Evolutionary conservation across 108 stramenopile species (phyloP).

Genomic region (Conticribra guillardii): DNA sequence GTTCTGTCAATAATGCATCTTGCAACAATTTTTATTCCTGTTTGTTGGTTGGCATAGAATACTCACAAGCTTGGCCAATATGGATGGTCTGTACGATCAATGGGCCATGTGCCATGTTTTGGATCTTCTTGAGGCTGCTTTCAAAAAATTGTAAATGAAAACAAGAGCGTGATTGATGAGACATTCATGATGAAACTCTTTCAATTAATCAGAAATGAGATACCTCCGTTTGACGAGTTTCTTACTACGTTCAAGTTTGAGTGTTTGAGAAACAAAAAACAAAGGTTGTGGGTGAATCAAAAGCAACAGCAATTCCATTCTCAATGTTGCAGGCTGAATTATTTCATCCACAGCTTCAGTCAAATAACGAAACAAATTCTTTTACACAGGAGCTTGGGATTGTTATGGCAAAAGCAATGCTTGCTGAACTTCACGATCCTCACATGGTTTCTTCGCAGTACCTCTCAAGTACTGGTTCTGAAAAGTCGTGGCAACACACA

Average conservation of each 20-base stretch:
- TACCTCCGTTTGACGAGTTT: background rate
- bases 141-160: background rate
- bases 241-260: no score
- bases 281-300: background rate
- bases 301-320: background rate
- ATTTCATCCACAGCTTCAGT: background rate
- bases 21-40: slow-evolving; percentile 5
- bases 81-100: background rate
- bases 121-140: background rate
- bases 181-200: background rate
- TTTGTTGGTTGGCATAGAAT: slow-evolving; percentile 5
- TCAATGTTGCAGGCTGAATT: background rate
- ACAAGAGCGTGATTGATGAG: background rate
- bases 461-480: background rate
- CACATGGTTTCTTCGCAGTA: background rate
- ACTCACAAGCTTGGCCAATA: background rate
- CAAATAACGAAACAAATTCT: background rate
- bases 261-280: background rate
- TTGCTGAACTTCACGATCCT: background rate
- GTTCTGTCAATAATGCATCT: slow-evolving; percentile 13
- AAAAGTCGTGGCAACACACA: background rate
- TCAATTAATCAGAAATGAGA: background rate
- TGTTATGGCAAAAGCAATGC: background rate
- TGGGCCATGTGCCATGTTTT: background rate
- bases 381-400: background rate